Base-by-base conservation (phyloP, 345 rosid species). In the Eucalyptus sp. region DNA sequence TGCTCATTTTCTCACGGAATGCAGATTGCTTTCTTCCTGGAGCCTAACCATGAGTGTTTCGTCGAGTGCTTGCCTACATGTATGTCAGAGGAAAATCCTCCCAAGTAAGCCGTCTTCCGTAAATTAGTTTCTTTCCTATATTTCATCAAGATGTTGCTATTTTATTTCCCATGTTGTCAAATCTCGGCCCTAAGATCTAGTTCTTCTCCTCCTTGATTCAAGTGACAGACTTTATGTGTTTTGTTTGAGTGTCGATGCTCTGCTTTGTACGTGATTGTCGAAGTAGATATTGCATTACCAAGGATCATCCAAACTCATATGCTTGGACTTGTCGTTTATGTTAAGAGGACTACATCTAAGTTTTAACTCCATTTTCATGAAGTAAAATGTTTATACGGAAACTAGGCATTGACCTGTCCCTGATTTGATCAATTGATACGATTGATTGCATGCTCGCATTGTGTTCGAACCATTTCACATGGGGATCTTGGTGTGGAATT, bases 61-160 rank as follows among this genome's bases (percentile, higher is more conserved):
- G 96, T 97, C 3, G 95, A 97, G 92, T 97, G 99, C 93, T 92
- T 97, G 92, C 99, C 98, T 16, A 94, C 98, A 50, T 96, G 99
- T 96, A 94, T 92, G 89, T 95, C 96, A 3, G 97, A 93, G 89
- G 92, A 88, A 8, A 93, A 94, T 58, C 95, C 95, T 90, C 96
- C 99, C 56, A 95, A 92, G 99, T 97, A 95, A 94, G 99, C 90
- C 24, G 50, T 25, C 31, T 50, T 86, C 0, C 8, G 13, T 31
- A 10, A 2, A 71, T 71, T 9, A 71, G 44, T 37, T 71, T 71
- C 81, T 18, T 71, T 10, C 44, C 25, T 71, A 33, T 68, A 31
- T 33, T 33, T 33, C 80, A 68, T 68, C 13, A 9, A 4, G 7
- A 68, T 68, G 80, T 41, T 1, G 80, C 13, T 17, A 33, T 33